Conservation (phyloP, 495 filamentous ascomycete genomes). For the Neurospora sp. region DNA sequence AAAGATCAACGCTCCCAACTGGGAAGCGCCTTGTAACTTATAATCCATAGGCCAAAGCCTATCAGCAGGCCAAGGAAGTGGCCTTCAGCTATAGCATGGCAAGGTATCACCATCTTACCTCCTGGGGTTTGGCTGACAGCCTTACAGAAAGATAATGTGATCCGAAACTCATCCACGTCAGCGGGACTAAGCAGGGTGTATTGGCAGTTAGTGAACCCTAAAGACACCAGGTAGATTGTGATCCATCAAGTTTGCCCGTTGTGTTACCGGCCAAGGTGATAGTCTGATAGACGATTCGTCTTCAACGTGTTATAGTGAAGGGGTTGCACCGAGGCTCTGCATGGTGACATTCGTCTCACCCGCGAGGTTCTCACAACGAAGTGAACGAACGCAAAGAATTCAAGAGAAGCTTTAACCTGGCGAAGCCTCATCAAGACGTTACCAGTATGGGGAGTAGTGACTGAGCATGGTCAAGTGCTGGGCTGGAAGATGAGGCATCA, state of each 20-base stretch:
- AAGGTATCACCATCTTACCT: background rate
- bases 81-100: background rate
- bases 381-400: background rate
- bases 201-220: background rate
- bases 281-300: background rate
- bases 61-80: background rate
- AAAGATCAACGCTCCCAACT: background rate
- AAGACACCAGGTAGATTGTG: background rate
- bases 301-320: background rate
- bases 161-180: background rate
- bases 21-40: background rate
- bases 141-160: background rate
- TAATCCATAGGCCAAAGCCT: background rate
- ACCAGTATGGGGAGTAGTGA: background rate
- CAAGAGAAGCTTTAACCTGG: background rate
- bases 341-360: background rate
- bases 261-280: background rate
- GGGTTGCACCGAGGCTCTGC: background rate
- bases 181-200: background rate
- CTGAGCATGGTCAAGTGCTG: background rate
- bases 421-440: background rate
- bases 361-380: background rate
- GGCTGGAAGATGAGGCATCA: background rate
- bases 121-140: background rate
- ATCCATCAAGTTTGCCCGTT: background rate